These are phyloP conservation scores for Imleria badia DNA, from an alignment of 768 basidiomycete species.

Conservation along the genomic window DNA sequence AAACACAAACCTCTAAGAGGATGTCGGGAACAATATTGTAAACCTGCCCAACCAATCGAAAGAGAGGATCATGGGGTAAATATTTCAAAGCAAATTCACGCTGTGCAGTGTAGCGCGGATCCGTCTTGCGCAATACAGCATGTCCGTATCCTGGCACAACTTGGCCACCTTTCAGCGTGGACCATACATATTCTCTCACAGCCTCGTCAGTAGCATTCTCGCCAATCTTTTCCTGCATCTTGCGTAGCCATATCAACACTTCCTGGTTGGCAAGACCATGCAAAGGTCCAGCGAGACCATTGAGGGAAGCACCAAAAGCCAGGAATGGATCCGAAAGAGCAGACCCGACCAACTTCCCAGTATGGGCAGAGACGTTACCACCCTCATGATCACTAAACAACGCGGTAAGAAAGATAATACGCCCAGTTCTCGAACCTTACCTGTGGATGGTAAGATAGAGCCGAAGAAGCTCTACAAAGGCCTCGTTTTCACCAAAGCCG, in stretches of 20 bases:
- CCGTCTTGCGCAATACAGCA: constrained; percentile 85
- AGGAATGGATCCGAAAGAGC: constrained; percentile 98
- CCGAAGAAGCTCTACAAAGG: constrained; percentile 91
- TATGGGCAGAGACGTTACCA: constrained; percentile 96
- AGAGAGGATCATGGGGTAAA: constrained; percentile 82
- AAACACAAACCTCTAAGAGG: constrained; percentile 65
- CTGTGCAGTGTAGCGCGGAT: constrained; percentile 90
- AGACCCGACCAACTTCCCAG: constrained; percentile 89
- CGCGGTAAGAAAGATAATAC: not conserved
- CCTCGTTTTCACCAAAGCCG: constrained; percentile 84
- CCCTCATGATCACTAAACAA: constrained; percentile 86
- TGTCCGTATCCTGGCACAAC: constrained; percentile 94
- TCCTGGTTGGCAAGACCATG: constrained; percentile 99
- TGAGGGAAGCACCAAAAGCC: constrained; percentile 87
- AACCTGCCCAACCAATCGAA: constrained; percentile 91
- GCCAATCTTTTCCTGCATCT: constrained; percentile 90
- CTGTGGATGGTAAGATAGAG: constrained; percentile 98
- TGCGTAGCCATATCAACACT: constrained; percentile 90
- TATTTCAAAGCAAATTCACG: constrained; percentile 88
- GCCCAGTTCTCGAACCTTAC: constrained; percentile 27
- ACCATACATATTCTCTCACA: constrained; percentile 93
- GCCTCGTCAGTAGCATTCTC: constrained; percentile 82
- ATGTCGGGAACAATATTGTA: constrained; percentile 89
- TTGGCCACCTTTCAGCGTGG: constrained; percentile 88
- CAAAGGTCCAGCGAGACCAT: constrained; percentile 95